Evolutionary conservation across 169 alveolate species (phyloP), one percentile per base, ranked within the genome.

Genomic region (Plasmodium malariae): DNA sequence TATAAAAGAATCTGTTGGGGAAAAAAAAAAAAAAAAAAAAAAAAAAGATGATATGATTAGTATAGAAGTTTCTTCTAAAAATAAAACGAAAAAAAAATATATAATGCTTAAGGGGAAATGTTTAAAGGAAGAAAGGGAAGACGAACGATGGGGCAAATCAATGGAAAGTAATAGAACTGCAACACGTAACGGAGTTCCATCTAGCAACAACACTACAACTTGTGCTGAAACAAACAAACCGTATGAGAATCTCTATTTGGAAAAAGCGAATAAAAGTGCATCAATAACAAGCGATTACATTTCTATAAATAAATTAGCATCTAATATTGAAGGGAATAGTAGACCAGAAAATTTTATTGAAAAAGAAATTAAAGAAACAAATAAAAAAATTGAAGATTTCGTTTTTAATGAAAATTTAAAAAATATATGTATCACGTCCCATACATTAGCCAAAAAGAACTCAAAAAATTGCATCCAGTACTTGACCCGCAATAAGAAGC

Each of bases 351-450:
- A 63, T 32, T 12, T 3, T 11, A 11, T 17, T 3, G 74, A 37
- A 21, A 21, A 34, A 36, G 51, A 26, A 9, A 43, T 24, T 62
- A 0, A 76, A 34, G 5, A 45, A 55, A 78, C 36, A n/a, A 63
- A 62, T 55, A 21, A 14, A 32, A 78, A 78, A 62, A 62, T 78
- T 62, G 89, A 78, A 60, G 89, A 65, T 45, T 78, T 78, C 48
- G 68, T 78, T 68, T 78, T 78, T 55, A 48, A 78, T 26, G 76
- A 78, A 37, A 45, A 78, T 78, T 78, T 78, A 78, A 78, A 78
- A 78, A 55, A 30, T 45, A 43, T 78, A 3, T 62, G 71, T 51
- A 63, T 62, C 30, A 26, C 51, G 2, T 78, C 89, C 2, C 65
- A 78, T 30, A 78, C 11, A 62, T 30, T 78, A n/a, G n/a, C n/a